These are phyloP conservation scores for Gracilaria vermiculophylla DNA, from an alignment of 23 red algal genomes.

Conservation along the genomic window DNA sequence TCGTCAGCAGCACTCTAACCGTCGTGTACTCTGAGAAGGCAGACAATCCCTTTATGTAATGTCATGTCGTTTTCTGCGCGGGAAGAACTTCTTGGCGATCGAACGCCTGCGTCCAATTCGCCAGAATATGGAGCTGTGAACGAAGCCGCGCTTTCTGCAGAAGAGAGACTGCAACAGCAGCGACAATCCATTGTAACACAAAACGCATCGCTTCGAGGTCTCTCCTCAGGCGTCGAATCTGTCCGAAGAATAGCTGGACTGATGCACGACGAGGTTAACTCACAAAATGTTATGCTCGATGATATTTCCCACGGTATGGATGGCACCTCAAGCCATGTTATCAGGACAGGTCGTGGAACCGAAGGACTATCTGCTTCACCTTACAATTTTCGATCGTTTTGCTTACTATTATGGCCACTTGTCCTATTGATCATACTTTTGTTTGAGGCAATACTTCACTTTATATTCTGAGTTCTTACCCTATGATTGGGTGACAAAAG, in stretches of 20 bases:
- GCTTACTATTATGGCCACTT: slow-evolving; percentile 27
- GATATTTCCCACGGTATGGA: slow-evolving; percentile 4
- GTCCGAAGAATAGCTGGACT: slow-evolving; percentile 21
- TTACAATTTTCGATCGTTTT: slow-evolving; percentile 23
- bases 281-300: slow-evolving; percentile 25
- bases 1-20: too few relatives aligned
- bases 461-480: slow-evolving; percentile 6
- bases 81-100: slow-evolving; percentile 5
- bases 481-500: too few relatives aligned
- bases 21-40: too few relatives aligned
- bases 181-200: neutral
- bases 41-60: too few relatives aligned
- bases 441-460: slow-evolving; percentile 27
- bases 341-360: neutral
- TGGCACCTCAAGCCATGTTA: neutral
- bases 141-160: slow-evolving; percentile 16
- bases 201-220: neutral
- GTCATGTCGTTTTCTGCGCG: slow-evolving; percentile 10
- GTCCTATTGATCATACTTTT: slow-evolving; percentile 32
- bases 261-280: slow-evolving; percentile 10
- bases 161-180: neutral
- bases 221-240: neutral
- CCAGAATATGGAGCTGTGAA: neutral
- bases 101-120: neutral
- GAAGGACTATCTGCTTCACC: neutral